phyloP scores from a whole-genome alignment of 1,284 basidiomycete species.

The Moesziomyces globuligerus region DNA sequence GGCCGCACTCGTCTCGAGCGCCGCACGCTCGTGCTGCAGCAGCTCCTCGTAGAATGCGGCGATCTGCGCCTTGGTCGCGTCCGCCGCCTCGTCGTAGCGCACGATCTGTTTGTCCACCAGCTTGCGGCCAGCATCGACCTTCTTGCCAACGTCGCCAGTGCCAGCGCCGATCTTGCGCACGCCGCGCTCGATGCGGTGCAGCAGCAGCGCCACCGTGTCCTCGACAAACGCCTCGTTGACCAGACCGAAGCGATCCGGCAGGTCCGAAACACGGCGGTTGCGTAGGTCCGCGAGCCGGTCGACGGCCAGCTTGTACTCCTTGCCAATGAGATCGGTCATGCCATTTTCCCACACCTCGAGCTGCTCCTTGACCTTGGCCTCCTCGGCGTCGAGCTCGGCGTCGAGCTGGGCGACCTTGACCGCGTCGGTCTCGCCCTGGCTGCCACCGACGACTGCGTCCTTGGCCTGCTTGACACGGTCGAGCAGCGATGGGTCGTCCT shows the following conservation, averaged over 20 bases:
- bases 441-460: constrained; percentile 35
- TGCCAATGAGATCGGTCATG: constrained; percentile 49
- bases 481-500: constrained; percentile 44
- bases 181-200: constrained; percentile 50
- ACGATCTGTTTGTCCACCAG: constrained; percentile 44
- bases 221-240: constrained; percentile 58
- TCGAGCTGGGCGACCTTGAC: constrained; percentile 54
- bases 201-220: constrained; percentile 49
- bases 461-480: constrained; percentile 55
- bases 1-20: constrained; percentile 49
- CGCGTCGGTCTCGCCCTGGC: constrained; percentile 35
- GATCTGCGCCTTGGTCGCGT: constrained; percentile 44
- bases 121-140: constrained; percentile 32
- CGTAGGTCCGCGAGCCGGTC: constrained; percentile 52
- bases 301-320: constrained; percentile 56
- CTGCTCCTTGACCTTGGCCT: constrained; percentile 45
- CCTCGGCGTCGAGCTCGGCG: constrained; percentile 57
- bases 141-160: constrained; percentile 12
- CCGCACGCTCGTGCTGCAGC: constrained; percentile 37
- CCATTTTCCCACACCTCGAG: constrained; percentile 59
- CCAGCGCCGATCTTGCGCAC: constrained; percentile 43
- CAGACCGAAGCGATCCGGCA: constrained; percentile 57
- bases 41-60: constrained; percentile 43
- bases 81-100: constrained; percentile 41
- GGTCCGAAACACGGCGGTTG: constrained; percentile 38